Base-by-base conservation (phyloP, 805 yeast genomes). In the Zygoascus biomembranicola region DNA sequence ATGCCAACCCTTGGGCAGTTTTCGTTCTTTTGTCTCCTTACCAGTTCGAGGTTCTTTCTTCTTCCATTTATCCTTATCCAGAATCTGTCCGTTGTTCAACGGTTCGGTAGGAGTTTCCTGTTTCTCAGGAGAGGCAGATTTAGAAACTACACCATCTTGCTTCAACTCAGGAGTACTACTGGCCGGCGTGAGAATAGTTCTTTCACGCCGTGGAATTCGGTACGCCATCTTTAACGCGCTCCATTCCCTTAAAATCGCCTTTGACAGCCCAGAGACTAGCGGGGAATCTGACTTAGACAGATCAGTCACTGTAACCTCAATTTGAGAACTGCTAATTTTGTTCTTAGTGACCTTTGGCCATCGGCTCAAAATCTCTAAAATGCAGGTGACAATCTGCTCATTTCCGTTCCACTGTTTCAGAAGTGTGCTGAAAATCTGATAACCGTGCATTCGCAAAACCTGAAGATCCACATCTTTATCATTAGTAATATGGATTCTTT, bases 391-490 rank as follows among this genome's bases (percentile, higher is more conserved):
- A 47, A 84, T 64, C 71, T 23, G 41, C 41, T 70, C 73, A 53
- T 76, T 76, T 11, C 64, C 62, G 1, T 57, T 59, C 63, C 73
- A 75, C 20, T 73, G 66, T 51, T 66, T 65, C 51, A 90, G 64
- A 5, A 87, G 69, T 13, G 82, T 77, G 14, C 86, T 79, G 51
- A 90, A 73, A 18, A 94, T 82, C 63, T 84, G 84, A 68, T 89
- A 87, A 11, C 98, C 99, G 66, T 90, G 99, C 63, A 89, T 75
- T 56, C 83, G 78, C 61, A 88, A 80, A 44, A 90, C 80, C 32
- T 78, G 76, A 13, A 76, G 68, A 52, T 85, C 79, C 31, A 85
- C 72, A 5, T 68, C 66, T 1, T 73, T 71, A 44, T 78, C 82
- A 16, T 73, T 69, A 4, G 87, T 75, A 39, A 79, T 66, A 54